Percentiles rank a stretch among this genome's conserved stretches.
Evolutionary conservation across 1,284 basidiomycete genomes (phyloP).

Genomic region (Austroboletus novae-zelandiae): DNA sequence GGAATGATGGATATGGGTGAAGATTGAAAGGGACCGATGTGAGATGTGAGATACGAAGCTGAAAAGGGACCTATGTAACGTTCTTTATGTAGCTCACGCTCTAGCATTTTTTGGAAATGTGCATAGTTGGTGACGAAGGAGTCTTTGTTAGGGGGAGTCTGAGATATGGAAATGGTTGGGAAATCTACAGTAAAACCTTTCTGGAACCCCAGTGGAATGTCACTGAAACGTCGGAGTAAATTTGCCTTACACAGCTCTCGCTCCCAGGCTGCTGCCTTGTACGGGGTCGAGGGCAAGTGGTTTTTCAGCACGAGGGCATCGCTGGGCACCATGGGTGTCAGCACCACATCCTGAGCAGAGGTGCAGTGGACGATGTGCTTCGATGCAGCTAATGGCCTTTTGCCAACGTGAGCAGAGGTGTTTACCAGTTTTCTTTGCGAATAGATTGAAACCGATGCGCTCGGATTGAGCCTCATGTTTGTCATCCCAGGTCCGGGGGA

Average conservation of each 20-base stretch:
- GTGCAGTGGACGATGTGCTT: background rate
- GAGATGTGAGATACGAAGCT: background rate
- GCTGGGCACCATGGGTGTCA: background rate
- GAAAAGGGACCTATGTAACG: background rate
- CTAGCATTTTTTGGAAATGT: background rate
- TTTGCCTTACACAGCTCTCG: background rate
- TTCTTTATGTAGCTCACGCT: background rate
- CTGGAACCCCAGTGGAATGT: background rate
- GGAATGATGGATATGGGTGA: slow-evolving; percentile 3
- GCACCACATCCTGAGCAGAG: background rate
- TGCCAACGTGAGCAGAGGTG: background rate
- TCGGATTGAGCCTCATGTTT: background rate
- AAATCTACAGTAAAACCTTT: background rate
- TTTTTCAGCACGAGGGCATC: background rate
- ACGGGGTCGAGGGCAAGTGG: background rate
- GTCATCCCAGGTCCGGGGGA: background rate
- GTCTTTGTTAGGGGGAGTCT: background rate
- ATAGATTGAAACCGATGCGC: background rate
- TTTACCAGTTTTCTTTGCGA: background rate
- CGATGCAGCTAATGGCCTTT: background rate
- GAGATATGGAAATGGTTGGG: background rate
- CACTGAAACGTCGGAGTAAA: background rate
- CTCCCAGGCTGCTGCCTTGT: background rate
- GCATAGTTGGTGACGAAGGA: background rate
- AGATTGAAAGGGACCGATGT: slow-evolving; percentile 2